A percentile compares a stretch with the other conserved stretches of the same genome.
phyloP scores from a whole-genome alignment of 805 yeast genomes.

The Wickerhamiella galacta region DNA sequence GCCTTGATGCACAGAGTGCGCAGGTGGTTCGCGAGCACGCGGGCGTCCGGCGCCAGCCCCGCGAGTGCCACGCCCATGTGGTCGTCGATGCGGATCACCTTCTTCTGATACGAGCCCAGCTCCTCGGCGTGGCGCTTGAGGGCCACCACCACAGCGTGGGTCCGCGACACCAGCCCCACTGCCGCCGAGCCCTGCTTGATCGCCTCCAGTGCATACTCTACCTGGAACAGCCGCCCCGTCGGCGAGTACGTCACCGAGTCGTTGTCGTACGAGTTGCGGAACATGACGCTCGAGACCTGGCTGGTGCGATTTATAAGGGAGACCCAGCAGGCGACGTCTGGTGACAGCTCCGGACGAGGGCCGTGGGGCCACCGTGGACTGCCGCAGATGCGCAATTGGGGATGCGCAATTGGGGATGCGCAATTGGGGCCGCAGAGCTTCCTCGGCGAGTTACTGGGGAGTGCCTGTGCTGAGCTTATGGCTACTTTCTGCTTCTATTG shows the following conservation, averaged over 20 bases:
- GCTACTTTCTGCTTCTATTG: too few species aligned
- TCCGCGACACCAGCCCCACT: slow-evolving; percentile 76
- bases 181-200: slow-evolving; percentile 97
- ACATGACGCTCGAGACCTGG: too few species aligned
- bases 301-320: too few species aligned
- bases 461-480: too few species aligned
- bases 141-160: slow-evolving; percentile 83
- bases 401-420: too few species aligned
- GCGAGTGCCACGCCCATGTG: slow-evolving; percentile 93
- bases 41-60: slow-evolving; percentile 96
- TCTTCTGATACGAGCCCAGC: slow-evolving; percentile 90
- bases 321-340: too few species aligned
- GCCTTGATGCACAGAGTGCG: slow-evolving; percentile 86
- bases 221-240: slow-evolving; percentile 79
- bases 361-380: too few species aligned
- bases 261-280: slow-evolving; percentile 96
- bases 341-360: too few species aligned
- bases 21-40: slow-evolving; percentile 76
- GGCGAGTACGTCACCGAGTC: slow-evolving; percentile 97
- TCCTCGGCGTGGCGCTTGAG: slow-evolving; percentile 94
- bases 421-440: too few species aligned
- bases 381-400: too few species aligned
- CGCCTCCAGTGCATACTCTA: slow-evolving; percentile 83
- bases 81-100: slow-evolving; percentile 76
- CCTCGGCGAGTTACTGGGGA: too few species aligned